These are phyloP conservation scores for Paecilomyces sp. DNA, from an alignment of 2,329 filamentous ascomycete genomes.

Conservation along the genomic window DNA sequence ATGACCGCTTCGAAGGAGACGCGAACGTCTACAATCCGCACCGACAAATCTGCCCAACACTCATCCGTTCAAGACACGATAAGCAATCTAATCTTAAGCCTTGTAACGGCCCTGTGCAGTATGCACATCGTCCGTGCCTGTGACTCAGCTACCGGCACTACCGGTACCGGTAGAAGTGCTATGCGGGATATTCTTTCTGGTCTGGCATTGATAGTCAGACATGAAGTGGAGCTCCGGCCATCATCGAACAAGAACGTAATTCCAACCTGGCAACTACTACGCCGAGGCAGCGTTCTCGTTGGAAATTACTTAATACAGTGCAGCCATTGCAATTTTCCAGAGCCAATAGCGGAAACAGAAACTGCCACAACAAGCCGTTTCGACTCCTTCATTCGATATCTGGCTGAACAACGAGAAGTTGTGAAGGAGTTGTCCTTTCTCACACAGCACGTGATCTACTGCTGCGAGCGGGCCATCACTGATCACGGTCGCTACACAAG, in stretches of 20 bases:
- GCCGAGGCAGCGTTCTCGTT: constrained; percentile 26
- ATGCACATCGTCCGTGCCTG: constrained; percentile 29
- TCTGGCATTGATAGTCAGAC: constrained; percentile 17
- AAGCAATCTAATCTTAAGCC: constrained; percentile 28
- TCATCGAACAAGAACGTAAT: constrained; percentile 1
- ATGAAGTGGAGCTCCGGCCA: constrained; percentile 11
- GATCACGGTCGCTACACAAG: constrained; percentile 15
- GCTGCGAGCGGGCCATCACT: constrained; percentile 19
- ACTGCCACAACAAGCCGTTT: constrained; percentile 14
- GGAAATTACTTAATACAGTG: constrained; percentile 22
- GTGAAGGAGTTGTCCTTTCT: constrained; percentile 28
- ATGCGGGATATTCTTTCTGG: constrained; percentile 17
- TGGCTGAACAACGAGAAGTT: constrained; percentile 22
- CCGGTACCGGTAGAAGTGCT: constrained; percentile 11
- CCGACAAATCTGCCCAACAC: constrained; percentile 13
- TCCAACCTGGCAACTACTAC: constrained; percentile 18
- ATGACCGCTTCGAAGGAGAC: constrained; percentile 7
- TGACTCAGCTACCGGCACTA: constrained; percentile 6
- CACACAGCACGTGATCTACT: constrained; percentile 25
- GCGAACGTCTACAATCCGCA: constrained; percentile 10
- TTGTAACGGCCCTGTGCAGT: constrained; percentile 28
- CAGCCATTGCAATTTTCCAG: constrained; percentile 10
- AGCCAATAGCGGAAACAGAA: constrained; percentile 5
- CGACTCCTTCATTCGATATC: constrained; percentile 20
- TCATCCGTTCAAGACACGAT: constrained; percentile 28